These are phyloP conservation scores for Polyporus tsugae DNA, from an alignment of 1,284 basidiomycete genomes.

Conservation along the genomic window DNA sequence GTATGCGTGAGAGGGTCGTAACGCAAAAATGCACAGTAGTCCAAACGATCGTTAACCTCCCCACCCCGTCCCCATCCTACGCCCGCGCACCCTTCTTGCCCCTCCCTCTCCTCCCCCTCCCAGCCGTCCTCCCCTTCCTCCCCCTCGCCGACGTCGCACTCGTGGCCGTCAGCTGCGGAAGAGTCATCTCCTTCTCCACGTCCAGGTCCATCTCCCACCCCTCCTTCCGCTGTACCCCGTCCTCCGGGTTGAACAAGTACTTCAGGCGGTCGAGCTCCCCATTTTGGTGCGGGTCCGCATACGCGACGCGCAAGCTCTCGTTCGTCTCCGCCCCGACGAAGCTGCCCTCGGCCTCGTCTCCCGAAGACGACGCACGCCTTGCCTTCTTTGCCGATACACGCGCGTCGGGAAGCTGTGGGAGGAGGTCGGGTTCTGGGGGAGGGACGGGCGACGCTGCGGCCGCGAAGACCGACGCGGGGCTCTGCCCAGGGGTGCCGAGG, in stretches of 20 bases:
- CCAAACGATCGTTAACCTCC: background rate
- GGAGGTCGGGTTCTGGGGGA: constrained; percentile 4
- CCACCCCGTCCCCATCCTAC: background rate
- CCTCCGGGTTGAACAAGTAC: constrained; percentile 44
- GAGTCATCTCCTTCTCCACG: constrained; percentile 29
- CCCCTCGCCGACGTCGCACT: constrained; percentile 4
- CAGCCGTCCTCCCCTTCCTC: constrained; percentile 6
- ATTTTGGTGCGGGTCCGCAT: constrained; percentile 71
- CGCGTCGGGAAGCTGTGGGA: constrained; percentile 16
- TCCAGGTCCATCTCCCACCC: constrained; percentile 31
- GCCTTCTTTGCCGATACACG: background rate
- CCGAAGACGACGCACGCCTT: constrained; percentile 13
- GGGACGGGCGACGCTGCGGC: constrained; percentile 1
- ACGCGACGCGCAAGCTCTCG: constrained; percentile 63
- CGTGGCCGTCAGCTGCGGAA: constrained; percentile 27
- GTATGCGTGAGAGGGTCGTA: constrained; percentile 5
- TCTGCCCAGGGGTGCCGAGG: constrained; percentile 8
- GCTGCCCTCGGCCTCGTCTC: constrained; percentile 42
- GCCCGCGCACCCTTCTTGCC: constrained; percentile 9
- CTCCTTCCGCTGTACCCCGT: constrained; percentile 24
- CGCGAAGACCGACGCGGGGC: constrained; percentile 8
- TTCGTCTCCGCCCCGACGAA: background rate
- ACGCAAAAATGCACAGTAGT: background rate
- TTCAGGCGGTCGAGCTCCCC: constrained; percentile 62
- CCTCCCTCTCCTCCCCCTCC: constrained; percentile 22